Evolutionary conservation across 2,329 filamentous ascomycete species (phyloP).

Genomic region (Paecilomyces sp.): DNA sequence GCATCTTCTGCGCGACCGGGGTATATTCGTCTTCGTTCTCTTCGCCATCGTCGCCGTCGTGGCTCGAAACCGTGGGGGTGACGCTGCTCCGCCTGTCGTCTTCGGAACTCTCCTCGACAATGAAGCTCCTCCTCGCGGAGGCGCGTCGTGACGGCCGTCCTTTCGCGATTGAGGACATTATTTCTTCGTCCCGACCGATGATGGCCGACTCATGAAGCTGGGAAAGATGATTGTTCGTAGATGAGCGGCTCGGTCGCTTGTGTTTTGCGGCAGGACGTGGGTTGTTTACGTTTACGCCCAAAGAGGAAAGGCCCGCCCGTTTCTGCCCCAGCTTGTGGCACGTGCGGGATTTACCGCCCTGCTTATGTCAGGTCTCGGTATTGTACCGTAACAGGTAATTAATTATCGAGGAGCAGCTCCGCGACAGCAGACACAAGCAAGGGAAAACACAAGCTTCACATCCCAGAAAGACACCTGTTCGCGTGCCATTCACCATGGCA

Average conservation of each 20-base stretch:
- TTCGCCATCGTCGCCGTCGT: slow-evolving; percentile 49
- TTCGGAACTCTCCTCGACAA: slow-evolving; percentile 73
- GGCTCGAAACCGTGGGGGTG: slow-evolving; percentile 33
- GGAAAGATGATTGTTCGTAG: slow-evolving; percentile 9
- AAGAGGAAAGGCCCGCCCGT: slow-evolving; percentile 24
- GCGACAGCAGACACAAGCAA: neutral
- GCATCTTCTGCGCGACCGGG: slow-evolving; percentile 58
- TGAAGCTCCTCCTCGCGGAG: slow-evolving; percentile 60
- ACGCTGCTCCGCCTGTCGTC: slow-evolving; percentile 54
- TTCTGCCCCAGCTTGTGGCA: slow-evolving; percentile 26
- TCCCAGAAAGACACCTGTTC: neutral
- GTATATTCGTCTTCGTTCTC: slow-evolving; percentile 74
- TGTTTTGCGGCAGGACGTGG: slow-evolving; percentile 20
- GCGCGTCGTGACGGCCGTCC: slow-evolving; percentile 54
- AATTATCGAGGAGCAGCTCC: neutral
- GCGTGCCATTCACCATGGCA: slow-evolving; percentile 23
- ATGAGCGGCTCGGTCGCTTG: slow-evolving; percentile 1
- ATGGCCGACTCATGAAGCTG: slow-evolving; percentile 19
- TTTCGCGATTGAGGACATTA: slow-evolving; percentile 34
- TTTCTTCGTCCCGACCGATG: slow-evolving; percentile 7
- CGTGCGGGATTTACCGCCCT: slow-evolving; percentile 16
- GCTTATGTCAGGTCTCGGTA: slow-evolving; percentile 6
- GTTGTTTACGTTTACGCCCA: slow-evolving; percentile 31
- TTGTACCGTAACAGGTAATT: slow-evolving; percentile 4
- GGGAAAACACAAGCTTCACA: neutral